Evolutionary conservation across 169 alveolate species (phyloP), one percentile per base, ranked within the genome.

Genomic region (Cryptosporidium meleagridis): DNA sequence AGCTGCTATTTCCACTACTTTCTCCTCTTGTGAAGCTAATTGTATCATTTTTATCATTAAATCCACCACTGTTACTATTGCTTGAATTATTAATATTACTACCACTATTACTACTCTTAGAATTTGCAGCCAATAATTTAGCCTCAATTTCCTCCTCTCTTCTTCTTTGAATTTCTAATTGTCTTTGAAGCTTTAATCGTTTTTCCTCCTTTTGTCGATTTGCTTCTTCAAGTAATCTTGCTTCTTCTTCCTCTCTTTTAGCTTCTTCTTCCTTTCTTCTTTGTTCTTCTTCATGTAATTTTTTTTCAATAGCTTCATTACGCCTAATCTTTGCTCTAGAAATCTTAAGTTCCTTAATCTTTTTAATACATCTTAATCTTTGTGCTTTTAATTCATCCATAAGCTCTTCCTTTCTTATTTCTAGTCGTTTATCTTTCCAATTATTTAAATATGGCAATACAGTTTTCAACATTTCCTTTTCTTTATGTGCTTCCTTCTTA

Each of bases 241-340:
- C 86, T 41, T 73, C 86, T 62, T 80, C 89, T 10, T 80, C 89
- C 37, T 62, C 65, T 62, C 48, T 59, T 35, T 45, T 80, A 4
- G 80, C 75, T 55, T 94, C 96, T 61, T 92, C 95, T 69, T 93
- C 97, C 35, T 92, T 91, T 62, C 94, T 69, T 59, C 92, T 80
- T 48, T 94, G 94, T 84, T 94, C 96, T 75, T 95, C 96, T 53
- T 92, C 94, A 7, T 84, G 94, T 70, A 85, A 69, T 67, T 85
- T 80, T 85, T 91, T 87, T 48, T 93, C 92, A 10, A 91, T 55
- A 73, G 93, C 95, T 59, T 86, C 92, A 35, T 85, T 91, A 18
- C 95, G 85, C 71, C 97, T 92, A 21, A 93, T 93, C 53, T 91
- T 91, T 3, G 97, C 97, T 59, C 97, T 75, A 37, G 92, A 93